These are phyloP conservation scores for Wickerhamia fluorescens DNA, from an alignment of 805 yeast genomes.

Conservation along the genomic window DNA sequence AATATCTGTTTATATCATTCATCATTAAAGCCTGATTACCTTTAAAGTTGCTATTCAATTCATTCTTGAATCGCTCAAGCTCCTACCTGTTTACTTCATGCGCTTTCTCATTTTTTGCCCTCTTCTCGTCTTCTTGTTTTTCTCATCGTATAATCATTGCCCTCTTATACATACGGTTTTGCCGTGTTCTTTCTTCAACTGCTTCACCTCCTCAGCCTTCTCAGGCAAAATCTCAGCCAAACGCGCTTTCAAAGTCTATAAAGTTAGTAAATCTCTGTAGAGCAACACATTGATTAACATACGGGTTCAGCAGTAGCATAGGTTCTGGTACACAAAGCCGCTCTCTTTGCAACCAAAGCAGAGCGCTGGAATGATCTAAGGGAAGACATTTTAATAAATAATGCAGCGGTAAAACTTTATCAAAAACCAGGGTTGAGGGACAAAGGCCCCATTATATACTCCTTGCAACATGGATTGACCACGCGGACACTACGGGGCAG, in stretches of 20 bases:
- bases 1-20: too few species aligned
- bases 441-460: too few species aligned
- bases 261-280: conserved; percentile 7
- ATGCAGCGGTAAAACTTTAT: not conserved
- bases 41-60: too few species aligned
- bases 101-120: too few species aligned
- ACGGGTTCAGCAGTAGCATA: conserved; percentile 34
- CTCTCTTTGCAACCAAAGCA: conserved; percentile 20
- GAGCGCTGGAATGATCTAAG: conserved; percentile 32
- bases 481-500: too few species aligned
- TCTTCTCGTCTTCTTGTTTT: too few species aligned
- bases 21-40: too few species aligned
- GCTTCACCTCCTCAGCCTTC: conserved; percentile 85
- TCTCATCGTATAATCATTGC: too few species aligned
- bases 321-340: conserved; percentile 17
- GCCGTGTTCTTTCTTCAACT: conserved; percentile 87
- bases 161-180: conserved; percentile 55
- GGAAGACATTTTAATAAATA: conserved; percentile 21
- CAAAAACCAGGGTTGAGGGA: not conserved
- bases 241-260: conserved; percentile 81
- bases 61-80: too few species aligned
- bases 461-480: too few species aligned
- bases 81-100: too few species aligned
- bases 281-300: conserved; percentile 2
- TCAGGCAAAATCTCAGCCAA: conserved; percentile 89